Percentiles rank a stretch among this genome's conserved stretches.
phyloP scores from a whole-genome alignment of 1,284 basidiomycete species.

The Fomitopsis pinicola region DNA sequence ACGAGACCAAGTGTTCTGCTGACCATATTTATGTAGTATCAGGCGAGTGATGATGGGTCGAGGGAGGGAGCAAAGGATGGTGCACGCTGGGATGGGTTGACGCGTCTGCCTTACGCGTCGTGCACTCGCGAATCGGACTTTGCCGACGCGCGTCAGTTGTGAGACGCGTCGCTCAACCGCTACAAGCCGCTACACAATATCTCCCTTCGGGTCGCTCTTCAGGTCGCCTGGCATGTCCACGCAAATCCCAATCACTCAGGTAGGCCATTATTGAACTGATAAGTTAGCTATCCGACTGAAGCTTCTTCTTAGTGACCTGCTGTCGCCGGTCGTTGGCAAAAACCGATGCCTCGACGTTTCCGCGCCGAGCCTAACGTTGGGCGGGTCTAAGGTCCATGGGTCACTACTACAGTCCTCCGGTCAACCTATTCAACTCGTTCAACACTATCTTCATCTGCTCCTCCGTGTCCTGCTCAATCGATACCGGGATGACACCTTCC shows the following conservation, averaged over 20 bases:
- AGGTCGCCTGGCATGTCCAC: neutral
- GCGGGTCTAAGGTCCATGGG: too few relatives aligned
- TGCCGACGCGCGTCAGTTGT: neutral
- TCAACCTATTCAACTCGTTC: constrained; percentile 26
- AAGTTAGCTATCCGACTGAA: too few relatives aligned
- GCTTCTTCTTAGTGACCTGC: too few relatives aligned
- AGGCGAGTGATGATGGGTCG: constrained; percentile 6
- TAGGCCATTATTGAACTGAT: neutral
- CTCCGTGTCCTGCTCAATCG: constrained; percentile 51
- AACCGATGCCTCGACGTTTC: too few relatives aligned
- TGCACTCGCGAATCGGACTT: constrained; percentile 1
- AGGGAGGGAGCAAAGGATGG: constrained; percentile 7
- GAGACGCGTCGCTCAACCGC: neutral
- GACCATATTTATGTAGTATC: constrained; percentile 25
- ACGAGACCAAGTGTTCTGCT: constrained; percentile 5
- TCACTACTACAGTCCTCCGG: neutral
- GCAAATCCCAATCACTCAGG: neutral
- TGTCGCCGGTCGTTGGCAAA: too few relatives aligned
- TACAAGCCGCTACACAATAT: neutral
- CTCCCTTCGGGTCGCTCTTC: neutral
- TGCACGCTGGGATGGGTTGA: constrained; percentile 13
- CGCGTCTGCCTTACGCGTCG: constrained; percentile 23
- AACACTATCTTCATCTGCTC: constrained; percentile 49
- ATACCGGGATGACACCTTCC: constrained; percentile 63
- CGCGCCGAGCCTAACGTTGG: too few relatives aligned